These are phyloP conservation scores for Solanum bulbocastanum DNA, from an alignment of 257 asterid genomes.

Conservation along the genomic window DNA sequence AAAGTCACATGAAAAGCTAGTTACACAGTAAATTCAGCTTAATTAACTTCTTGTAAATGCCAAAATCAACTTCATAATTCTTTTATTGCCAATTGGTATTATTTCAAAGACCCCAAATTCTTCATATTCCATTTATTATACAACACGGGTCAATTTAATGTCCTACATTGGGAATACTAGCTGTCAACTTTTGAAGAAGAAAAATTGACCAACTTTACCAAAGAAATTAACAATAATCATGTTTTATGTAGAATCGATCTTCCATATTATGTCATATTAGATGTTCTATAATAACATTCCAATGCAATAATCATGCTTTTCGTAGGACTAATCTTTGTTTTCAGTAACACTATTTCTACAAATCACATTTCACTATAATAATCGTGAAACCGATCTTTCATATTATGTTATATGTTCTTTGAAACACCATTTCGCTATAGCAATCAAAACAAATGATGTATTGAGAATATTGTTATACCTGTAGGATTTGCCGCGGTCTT, in stretches of 20 bases:
- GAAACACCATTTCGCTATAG: not conserved
- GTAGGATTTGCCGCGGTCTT: conserved; percentile 47
- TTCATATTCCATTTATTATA: not conserved
- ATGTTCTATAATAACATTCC: not conserved
- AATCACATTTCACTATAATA: too few species aligned
- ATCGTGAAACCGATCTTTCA: not conserved
- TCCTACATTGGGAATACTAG: not conserved
- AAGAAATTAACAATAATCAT: not conserved
- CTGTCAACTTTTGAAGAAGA: not conserved
- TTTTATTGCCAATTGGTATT: not conserved
- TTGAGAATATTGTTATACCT: conserved; percentile 21
- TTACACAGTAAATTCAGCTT: too few species aligned
- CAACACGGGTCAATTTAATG: conserved; percentile 1
- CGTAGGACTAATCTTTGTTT: not conserved
- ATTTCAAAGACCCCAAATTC: not conserved
- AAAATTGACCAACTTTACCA: not conserved
- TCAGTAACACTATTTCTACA: not conserved
- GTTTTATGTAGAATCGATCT: not conserved
- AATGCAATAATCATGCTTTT: not conserved
- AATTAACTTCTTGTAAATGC: not conserved
- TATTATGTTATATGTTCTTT: not conserved
- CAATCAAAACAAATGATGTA: not conserved
- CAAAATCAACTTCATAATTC: not conserved
- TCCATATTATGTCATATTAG: not conserved
- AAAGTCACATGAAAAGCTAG: not conserved